Base-by-base conservation (phyloP, 768 basidiomycete genomes). In the Lentinula guzmanii region DNA sequence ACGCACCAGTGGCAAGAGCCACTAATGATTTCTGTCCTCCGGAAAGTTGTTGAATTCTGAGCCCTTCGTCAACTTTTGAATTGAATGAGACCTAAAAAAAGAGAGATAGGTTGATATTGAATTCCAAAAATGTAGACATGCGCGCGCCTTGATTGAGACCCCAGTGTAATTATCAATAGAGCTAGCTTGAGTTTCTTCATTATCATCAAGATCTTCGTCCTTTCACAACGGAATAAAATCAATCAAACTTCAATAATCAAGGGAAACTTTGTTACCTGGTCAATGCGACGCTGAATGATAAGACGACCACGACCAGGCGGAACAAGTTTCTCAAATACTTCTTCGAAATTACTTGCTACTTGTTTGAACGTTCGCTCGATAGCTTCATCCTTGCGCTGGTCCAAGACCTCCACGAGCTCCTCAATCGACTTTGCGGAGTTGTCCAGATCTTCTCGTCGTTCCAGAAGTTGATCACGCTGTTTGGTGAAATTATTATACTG, bases 291-390 rank as follows among this genome's bases (percentile, higher is more conserved):
- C 72, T 97, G 94, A 65, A 99, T 99, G 67, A 98, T 93, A 63
- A 99, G 74, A 46, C 90, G 75, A 0, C 97, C 97, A 45, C 90
- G 81, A 16, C 97, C 97, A 54, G 91, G 93, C 18, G 97, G 96
- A 0, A 99, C 97, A 18, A 99, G 81, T 71, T 87, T 91, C 76
- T 95, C 95, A 71, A 99, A 98, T 16, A 98, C 95, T 62, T 98
- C 93, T 70, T 92, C 93, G 70, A 99, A 99, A 73, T 97, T 95
- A 64, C 85, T 93, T 24, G 94, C 94, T 2, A 98, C 97, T 70
- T 98, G 94, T 75, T 96, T 96, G 76, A 99, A 99, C 8, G 96
- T 98, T 52, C 96, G 80, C 73, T 98, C 96, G 65, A 99, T 98
- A 5, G 97, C 97, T 71, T 98, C 97, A 67, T 99, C 97, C 72